A percentile compares a stretch with the other conserved stretches of the same genome.
Evolutionary conservation across 1,284 basidiomycete genomes (phyloP).

Genomic region (Ganoderma meredithae): DNA sequence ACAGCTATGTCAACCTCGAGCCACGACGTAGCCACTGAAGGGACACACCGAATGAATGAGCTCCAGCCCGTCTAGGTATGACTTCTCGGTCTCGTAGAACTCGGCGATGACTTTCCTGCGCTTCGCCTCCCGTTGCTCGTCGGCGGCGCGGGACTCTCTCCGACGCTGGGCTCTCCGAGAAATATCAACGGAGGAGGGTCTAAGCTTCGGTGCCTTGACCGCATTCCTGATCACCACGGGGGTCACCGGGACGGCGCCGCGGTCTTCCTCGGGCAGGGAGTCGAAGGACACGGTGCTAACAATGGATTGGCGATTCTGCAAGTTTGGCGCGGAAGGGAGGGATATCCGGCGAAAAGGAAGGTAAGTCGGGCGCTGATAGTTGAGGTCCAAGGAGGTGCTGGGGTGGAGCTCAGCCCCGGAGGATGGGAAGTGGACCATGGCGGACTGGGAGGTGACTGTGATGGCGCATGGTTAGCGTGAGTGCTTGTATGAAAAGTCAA

Average conservation of each 20-base stretch:
- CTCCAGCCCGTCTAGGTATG: slow-evolving; percentile 82
- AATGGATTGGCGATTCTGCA: slow-evolving; percentile 66
- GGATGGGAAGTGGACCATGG: slow-evolving; percentile 44
- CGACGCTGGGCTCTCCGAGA: slow-evolving; percentile 37
- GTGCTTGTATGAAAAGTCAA: background rate
- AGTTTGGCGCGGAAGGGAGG: slow-evolving; percentile 65
- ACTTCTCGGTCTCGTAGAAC: slow-evolving; percentile 81
- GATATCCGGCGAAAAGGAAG: slow-evolving; percentile 81
- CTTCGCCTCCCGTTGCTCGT: slow-evolving; percentile 48
- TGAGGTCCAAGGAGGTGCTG: slow-evolving; percentile 32
- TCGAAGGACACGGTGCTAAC: slow-evolving; percentile 74
- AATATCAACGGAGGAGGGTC: slow-evolving; percentile 43
- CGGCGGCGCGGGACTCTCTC: slow-evolving; percentile 42
- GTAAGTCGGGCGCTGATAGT: slow-evolving; percentile 48
- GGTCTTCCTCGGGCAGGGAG: slow-evolving; percentile 62
- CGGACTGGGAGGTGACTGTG: slow-evolving; percentile 31
- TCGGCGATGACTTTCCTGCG: slow-evolving; percentile 69
- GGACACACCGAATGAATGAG: slow-evolving; percentile 77
- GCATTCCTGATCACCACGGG: slow-evolving; percentile 36
- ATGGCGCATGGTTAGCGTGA: background rate
- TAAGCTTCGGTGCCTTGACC: slow-evolving; percentile 30
- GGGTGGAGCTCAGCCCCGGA: slow-evolving; percentile 34
- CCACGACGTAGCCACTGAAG: background rate
- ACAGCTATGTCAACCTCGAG: background rate
- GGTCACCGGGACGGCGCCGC: slow-evolving; percentile 27